Evolutionary conservation across 768 basidiomycete species (phyloP).

Genomic region (Mycena venus): DNA sequence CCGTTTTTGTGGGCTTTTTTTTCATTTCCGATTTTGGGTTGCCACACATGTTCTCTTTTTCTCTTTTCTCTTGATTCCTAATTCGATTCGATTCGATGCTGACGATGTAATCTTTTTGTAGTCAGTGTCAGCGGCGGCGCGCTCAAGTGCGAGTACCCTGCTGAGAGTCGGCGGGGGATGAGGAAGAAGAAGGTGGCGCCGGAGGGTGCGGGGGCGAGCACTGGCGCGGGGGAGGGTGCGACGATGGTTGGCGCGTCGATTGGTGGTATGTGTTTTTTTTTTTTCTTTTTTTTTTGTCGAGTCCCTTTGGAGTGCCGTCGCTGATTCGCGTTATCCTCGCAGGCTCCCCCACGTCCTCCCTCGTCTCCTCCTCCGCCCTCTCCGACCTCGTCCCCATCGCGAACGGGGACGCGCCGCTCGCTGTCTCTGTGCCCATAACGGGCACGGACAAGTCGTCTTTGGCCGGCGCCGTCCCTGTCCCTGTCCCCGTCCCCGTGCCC

Average conservation of each 20-base stretch:
- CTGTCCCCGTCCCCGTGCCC: no score
- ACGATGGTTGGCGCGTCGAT: no score
- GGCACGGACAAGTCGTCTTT: no score
- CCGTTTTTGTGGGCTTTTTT: no score
- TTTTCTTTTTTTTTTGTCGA: no score
- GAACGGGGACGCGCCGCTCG: no score
- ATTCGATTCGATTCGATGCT: neutral
- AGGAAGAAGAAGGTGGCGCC: slow-evolving; percentile 61
- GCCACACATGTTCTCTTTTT: neutral
- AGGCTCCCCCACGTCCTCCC: neutral
- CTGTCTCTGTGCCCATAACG: no score
- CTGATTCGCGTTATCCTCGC: no score
- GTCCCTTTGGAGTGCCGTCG: no score
- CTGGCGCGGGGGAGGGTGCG: neutral
- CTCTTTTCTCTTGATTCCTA: neutral
- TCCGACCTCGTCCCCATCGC: neutral
- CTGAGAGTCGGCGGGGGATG: slow-evolving; percentile 79
- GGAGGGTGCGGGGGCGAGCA: neutral
- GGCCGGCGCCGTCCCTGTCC: no score
- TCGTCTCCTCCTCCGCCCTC: neutral
- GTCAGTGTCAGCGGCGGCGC: slow-evolving; percentile 81
- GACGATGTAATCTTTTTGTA: slow-evolving; percentile 46
- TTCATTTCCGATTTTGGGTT: no score
- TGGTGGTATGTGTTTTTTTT: neutral
- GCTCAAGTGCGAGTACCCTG: slow-evolving; percentile 79